phyloP scores from a whole-genome alignment of 257 asterid genomes.

The Fraxinus americana region DNA sequence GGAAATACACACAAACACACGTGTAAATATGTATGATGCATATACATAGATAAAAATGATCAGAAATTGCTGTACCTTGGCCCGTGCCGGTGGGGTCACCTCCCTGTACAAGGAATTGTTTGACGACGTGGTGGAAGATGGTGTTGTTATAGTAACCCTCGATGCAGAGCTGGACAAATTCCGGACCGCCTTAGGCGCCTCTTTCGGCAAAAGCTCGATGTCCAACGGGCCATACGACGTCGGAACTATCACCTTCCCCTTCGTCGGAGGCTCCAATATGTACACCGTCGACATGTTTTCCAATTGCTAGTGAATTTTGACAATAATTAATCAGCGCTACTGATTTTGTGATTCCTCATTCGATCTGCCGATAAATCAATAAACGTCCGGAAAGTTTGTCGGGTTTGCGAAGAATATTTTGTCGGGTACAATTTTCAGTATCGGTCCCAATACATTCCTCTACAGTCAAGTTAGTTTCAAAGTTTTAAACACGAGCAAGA shows the following conservation, averaged over 20 bases:
- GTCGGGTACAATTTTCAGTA: no score
- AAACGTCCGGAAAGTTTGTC: neutral
- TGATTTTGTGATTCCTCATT: neutral
- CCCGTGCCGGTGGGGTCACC: conserved; percentile 90
- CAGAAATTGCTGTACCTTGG: conserved; percentile 45
- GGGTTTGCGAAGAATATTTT: neutral
- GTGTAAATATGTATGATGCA: neutral
- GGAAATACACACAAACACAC: neutral
- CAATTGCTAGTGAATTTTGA: neutral
- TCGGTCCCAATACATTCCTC: neutral
- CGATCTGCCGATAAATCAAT: neutral
- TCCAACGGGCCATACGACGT: conserved; percentile 86
- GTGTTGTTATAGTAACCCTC: conserved; percentile 84
- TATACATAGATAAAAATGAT: neutral
- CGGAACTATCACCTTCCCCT: conserved; percentile 77
- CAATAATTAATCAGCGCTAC: neutral
- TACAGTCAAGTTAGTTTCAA: no score
- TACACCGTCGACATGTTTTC: conserved; percentile 76
- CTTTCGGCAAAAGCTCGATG: conserved; percentile 95
- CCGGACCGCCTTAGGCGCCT: conserved; percentile 95
- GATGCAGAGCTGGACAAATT: conserved; percentile 93
- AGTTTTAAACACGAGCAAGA: no score
- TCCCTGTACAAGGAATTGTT: conserved; percentile 76
- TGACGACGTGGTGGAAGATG: conserved; percentile 82
- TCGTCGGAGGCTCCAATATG: conserved; percentile 96